Conservation (phyloP, 176 grass and related monocot species). For the Areca catechu region DNA sequence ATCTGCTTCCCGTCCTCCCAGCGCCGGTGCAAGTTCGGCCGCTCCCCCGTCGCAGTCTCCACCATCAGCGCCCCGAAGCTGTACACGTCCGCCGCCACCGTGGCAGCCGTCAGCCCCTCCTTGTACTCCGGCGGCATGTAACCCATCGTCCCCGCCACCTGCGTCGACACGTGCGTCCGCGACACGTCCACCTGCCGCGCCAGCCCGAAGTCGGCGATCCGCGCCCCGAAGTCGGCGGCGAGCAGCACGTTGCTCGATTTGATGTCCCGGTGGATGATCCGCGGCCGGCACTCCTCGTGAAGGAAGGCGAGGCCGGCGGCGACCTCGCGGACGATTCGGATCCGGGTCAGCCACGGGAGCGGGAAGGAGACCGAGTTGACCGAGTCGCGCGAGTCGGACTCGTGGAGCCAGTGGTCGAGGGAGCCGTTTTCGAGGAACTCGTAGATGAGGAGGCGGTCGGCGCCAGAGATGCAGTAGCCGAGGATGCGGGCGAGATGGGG, state of each 20-base stretch:
- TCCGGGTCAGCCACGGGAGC: slow-evolving; percentile 41
- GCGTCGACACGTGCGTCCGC: slow-evolving; percentile 59
- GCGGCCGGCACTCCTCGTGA: slow-evolving; percentile 52
- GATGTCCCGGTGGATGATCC: slow-evolving; percentile 75
- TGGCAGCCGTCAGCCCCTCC: slow-evolving; percentile 31
- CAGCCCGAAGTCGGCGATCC: slow-evolving; percentile 80
- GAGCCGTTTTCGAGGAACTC: slow-evolving; percentile 70
- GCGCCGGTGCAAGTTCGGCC: slow-evolving; percentile 56
- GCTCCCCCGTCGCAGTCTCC: slow-evolving; percentile 35
- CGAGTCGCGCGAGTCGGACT: slow-evolving; percentile 9
- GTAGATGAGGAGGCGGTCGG: slow-evolving; percentile 77
- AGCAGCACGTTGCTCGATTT: slow-evolving; percentile 85
- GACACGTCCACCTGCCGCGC: slow-evolving; percentile 41
- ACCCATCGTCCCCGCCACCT: slow-evolving; percentile 67
- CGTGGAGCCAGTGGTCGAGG: slow-evolving; percentile 74
- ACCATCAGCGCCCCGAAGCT: slow-evolving; percentile 69
- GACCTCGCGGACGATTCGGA: slow-evolving; percentile 38
- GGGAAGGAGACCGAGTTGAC: not conserved
- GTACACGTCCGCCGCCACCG: slow-evolving; percentile 53
- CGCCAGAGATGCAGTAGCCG: slow-evolving; percentile 57
- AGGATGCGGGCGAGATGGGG: slow-evolving; percentile 62
- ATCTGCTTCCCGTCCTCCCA: slow-evolving; percentile 24
- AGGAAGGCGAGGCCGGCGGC: slow-evolving; percentile 65
- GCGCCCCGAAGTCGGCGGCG: slow-evolving; percentile 45
- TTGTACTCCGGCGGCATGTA: slow-evolving; percentile 71